Evolutionary conservation across 225 moss, liverwort and hornwort species (phyloP).

Genomic region (Sphagnum contortum): DNA sequence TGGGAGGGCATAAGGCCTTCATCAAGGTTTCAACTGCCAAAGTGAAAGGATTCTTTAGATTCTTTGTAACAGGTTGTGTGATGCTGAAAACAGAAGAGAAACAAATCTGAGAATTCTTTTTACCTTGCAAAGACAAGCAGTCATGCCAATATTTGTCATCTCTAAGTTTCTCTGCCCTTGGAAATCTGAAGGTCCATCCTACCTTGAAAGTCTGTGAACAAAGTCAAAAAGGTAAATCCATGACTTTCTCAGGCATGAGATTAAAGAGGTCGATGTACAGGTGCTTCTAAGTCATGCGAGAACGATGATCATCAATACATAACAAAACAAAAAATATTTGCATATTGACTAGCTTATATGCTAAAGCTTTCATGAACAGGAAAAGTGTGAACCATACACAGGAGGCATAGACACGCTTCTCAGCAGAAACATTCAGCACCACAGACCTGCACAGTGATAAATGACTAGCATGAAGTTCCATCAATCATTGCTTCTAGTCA

Average conservation of each 20-base stretch:
- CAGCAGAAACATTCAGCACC: constrained; percentile 17
- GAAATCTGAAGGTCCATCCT: constrained; percentile 18
- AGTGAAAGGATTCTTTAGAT: too few relatives aligned
- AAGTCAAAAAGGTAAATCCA: background rate
- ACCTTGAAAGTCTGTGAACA: constrained; percentile 13
- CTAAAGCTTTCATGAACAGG: background rate
- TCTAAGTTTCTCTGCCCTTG: constrained; percentile 13
- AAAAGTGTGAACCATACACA: background rate
- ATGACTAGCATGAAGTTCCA: background rate
- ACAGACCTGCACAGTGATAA: constrained; percentile 8
- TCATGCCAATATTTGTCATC: constrained; percentile 17
- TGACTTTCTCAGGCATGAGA: too few relatives aligned
- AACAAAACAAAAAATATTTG: too few relatives aligned
- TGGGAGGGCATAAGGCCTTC: too few relatives aligned
- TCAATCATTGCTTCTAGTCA: background rate
- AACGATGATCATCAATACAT: too few relatives aligned
- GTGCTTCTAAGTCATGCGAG: too few relatives aligned
- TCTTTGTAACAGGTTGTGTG: too few relatives aligned
- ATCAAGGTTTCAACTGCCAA: too few relatives aligned
- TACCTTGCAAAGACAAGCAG: constrained; percentile 16
- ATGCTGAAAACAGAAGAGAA: too few relatives aligned
- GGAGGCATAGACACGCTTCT: constrained; percentile 9
- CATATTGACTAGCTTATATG: too few relatives aligned
- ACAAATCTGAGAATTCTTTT: too few relatives aligned
- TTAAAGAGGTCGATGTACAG: too few relatives aligned